phyloP scores from a whole-genome alignment of 306 rosid genomes.

The Geum urbanum region DNA sequence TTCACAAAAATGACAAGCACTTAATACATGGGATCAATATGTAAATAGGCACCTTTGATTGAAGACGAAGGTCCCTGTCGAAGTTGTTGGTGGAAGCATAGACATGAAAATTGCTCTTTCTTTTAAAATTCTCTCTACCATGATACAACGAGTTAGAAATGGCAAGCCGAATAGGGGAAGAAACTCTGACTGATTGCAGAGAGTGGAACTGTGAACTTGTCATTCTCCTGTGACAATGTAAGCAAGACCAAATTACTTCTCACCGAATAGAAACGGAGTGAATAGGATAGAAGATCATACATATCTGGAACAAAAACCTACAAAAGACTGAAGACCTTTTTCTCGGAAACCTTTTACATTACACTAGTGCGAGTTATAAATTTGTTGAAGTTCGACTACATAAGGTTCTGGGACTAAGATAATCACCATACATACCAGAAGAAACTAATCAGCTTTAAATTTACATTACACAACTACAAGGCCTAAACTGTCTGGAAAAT shows the following conservation, averaged over 20 bases:
- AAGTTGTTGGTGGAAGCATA: conserved; percentile 21
- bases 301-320: not conserved
- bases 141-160: not conserved
- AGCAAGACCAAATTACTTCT: not conserved
- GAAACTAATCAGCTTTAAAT: too few relatives aligned
- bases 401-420: too few relatives aligned
- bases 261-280: not conserved
- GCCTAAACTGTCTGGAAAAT: too few relatives aligned
- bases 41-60: conserved; percentile 13
- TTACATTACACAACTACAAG: too few relatives aligned
- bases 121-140: not conserved
- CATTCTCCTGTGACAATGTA: conserved; percentile 18
- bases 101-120: conserved; percentile 22
- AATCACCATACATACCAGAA: too few relatives aligned
- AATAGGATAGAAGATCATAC: not conserved
- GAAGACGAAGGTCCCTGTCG: not conserved
- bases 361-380: too few relatives aligned
- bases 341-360: too few relatives aligned
- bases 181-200: conserved; percentile 15
- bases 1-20: conserved; percentile 5
- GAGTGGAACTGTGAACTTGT: conserved; percentile 21
- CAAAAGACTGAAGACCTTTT: too few relatives aligned
- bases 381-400: too few relatives aligned
- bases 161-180: conserved; percentile 17
- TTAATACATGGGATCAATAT: not conserved